Evolutionary conservation across 2,329 filamentous ascomycete species (phyloP).

Genomic region (Venturia pyrina): DNA sequence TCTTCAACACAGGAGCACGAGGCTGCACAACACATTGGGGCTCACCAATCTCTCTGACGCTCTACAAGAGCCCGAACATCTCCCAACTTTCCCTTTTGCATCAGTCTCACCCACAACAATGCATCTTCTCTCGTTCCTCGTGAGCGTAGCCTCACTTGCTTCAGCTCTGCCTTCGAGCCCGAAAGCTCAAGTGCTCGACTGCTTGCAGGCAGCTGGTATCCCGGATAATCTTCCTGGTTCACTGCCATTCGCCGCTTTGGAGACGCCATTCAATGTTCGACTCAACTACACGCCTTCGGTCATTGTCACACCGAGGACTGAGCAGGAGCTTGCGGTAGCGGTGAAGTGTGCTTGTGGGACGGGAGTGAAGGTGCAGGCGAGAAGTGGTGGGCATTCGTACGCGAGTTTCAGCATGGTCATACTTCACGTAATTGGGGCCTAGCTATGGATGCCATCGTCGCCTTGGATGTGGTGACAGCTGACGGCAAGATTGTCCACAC

Average conservation of each 20-base stretch:
- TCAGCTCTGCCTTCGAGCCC: neutral
- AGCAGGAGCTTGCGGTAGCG: slow-evolving; percentile 44
- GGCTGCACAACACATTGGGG: too few species aligned
- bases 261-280: slow-evolving; percentile 25
- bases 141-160: neutral
- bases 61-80: neutral
- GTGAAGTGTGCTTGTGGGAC: slow-evolving; percentile 43
- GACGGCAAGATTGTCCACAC: slow-evolving; percentile 38
- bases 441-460: slow-evolving; percentile 45
- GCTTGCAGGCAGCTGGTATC: slow-evolving; percentile 15
- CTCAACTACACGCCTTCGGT: slow-evolving; percentile 38
- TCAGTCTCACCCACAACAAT: neutral
- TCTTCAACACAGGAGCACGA: neutral
- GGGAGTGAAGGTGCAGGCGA: slow-evolving; percentile 48
- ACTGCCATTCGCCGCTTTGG: slow-evolving; percentile 16
- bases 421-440: slow-evolving; percentile 50
- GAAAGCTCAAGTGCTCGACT: slow-evolving; percentile 10
- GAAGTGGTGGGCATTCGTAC: slow-evolving; percentile 56
- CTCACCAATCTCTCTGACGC: neutral
- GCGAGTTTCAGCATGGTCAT: slow-evolving; percentile 42
- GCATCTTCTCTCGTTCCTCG: neutral
- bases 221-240: slow-evolving; percentile 15
- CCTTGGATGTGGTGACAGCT: slow-evolving; percentile 47
- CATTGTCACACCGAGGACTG: slow-evolving; percentile 44
- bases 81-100: neutral